phyloP scores from a whole-genome alignment of 768 basidiomycete species.

The Podaxis sp. region DNA sequence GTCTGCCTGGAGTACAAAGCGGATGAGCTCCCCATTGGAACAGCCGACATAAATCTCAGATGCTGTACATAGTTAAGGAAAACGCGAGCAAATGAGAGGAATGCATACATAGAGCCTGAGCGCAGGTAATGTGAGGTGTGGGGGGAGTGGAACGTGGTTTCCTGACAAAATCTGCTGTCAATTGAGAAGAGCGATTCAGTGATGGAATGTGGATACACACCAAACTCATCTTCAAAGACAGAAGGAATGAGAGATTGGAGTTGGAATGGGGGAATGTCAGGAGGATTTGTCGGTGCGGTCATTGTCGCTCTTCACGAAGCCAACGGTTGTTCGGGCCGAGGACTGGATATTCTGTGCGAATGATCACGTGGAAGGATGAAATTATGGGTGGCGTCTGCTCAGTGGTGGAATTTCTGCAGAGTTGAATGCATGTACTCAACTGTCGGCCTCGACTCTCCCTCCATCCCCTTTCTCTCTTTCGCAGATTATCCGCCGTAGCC shows the following conservation, averaged over 20 bases:
- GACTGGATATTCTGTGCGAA: neutral
- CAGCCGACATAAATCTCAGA: slow-evolving; percentile 88
- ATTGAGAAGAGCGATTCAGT: slow-evolving; percentile 4
- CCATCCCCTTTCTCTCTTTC: neutral
- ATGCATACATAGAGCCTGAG: slow-evolving; percentile 58
- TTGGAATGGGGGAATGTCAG: slow-evolving; percentile 55
- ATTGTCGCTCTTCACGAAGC: neutral
- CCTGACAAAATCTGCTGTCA: slow-evolving; percentile 4
- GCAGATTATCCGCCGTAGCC: neutral
- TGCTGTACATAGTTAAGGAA: slow-evolving; percentile 37
- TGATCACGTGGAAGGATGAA: neutral
- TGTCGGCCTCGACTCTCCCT: neutral
- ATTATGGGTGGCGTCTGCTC: neutral
- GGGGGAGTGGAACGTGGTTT: neutral
- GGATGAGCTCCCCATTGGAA: slow-evolving; percentile 79
- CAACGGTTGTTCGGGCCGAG: neutral
- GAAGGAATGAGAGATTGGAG: slow-evolving; percentile 43
- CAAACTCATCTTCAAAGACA: slow-evolving; percentile 5
- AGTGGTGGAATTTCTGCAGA: neutral
- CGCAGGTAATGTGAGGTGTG: slow-evolving; percentile 39
- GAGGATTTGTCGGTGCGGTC: slow-evolving; percentile 18
- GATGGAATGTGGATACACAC: neutral
- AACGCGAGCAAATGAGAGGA: neutral
- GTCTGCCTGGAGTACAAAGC: slow-evolving; percentile 71
- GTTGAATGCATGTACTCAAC: neutral